Evolutionary conservation across 202 grass and related monocot species (phyloP).

Genomic region (Bolboschoenoplectus hybrid): DNA sequence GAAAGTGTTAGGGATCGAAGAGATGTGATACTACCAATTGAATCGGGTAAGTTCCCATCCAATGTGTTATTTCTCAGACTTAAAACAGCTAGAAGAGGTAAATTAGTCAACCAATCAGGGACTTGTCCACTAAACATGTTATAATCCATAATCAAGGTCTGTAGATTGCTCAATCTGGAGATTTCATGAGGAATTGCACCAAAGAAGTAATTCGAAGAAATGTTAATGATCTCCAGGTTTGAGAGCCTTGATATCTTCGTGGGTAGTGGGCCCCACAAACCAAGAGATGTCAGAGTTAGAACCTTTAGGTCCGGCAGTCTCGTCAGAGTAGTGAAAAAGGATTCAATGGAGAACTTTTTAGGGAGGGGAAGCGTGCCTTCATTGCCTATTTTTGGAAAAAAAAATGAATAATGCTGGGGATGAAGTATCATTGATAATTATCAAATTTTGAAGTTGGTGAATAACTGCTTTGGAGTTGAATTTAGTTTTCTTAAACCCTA

Average conservation of each 20-base stretch:
- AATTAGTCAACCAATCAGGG: slow-evolving; percentile 48
- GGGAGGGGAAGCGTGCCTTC: slow-evolving; percentile 40
- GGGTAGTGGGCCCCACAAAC: slow-evolving; percentile 72
- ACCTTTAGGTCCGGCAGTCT: slow-evolving; percentile 72
- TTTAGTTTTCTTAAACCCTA: slow-evolving; percentile 11
- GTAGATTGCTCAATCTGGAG: slow-evolving; percentile 61
- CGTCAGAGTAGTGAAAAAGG: slow-evolving; percentile 87
- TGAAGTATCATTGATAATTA: background rate
- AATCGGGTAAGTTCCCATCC: slow-evolving; percentile 53
- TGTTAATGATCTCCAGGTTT: slow-evolving; percentile 70
- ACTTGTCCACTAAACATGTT: slow-evolving; percentile 71
- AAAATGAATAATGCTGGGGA: background rate
- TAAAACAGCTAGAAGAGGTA: slow-evolving; percentile 68
- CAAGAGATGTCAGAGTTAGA: slow-evolving; percentile 68
- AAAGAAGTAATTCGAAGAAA: slow-evolving; percentile 82
- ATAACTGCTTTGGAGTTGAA: slow-evolving; percentile 7
- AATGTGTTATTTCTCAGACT: slow-evolving; percentile 83
- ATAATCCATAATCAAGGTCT: slow-evolving; percentile 79
- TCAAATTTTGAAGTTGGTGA: background rate
- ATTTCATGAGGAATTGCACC: slow-evolving; percentile 60
- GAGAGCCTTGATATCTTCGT: slow-evolving; percentile 62
- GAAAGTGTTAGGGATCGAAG: slow-evolving; percentile 65
- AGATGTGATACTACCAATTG: slow-evolving; percentile 48
- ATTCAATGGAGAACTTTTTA: slow-evolving; percentile 60
- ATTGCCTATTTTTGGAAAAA: slow-evolving; percentile 31